A percentile compares a stretch with the other conserved stretches of the same genome.
Conservation (phyloP, 129 eudicot genomes). For the Smallanthus sonchifolius region DNA sequence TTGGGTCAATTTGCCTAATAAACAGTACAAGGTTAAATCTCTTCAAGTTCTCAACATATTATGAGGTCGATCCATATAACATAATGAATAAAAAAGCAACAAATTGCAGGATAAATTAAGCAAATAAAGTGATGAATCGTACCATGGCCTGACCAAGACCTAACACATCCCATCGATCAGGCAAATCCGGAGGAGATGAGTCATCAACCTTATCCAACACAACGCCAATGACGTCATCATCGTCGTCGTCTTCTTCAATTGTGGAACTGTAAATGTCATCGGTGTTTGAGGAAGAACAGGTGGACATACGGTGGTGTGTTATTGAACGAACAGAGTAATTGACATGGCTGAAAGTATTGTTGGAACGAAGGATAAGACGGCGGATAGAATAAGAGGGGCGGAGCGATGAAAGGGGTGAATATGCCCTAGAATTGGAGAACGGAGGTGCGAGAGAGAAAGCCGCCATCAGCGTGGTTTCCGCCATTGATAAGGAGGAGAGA, state of each 20-base stretch:
- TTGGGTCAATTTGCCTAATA: no score
- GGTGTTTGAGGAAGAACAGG: slow-evolving; percentile 10
- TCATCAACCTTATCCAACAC: slow-evolving; percentile 30
- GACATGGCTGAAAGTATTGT: slow-evolving; percentile 5
- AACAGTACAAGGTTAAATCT: no score
- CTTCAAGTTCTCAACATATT: no score
- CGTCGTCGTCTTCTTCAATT: slow-evolving; percentile 32
- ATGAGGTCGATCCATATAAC: neutral
- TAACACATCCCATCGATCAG: slow-evolving; percentile 78
- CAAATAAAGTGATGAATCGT: neutral
- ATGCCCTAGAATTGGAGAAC: slow-evolving; percentile 12
- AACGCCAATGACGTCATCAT: slow-evolving; percentile 21
- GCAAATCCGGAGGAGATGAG: slow-evolving; percentile 25
- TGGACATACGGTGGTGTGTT: neutral
- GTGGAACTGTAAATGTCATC: slow-evolving; percentile 17
- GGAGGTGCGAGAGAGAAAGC: slow-evolving; percentile 26
- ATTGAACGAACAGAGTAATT: slow-evolving; percentile 11
- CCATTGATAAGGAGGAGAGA: neutral
- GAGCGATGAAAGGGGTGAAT: slow-evolving; percentile 11
- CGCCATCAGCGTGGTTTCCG: slow-evolving; percentile 16
- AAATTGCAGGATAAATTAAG: neutral
- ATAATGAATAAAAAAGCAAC: neutral
- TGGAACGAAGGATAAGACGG: neutral
- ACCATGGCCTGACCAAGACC: slow-evolving; percentile 99
- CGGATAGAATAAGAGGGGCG: neutral